Base-by-base conservation (phyloP, 1,284 basidiomycete genomes). In the Pyrrhoderma lamaoense region DNA sequence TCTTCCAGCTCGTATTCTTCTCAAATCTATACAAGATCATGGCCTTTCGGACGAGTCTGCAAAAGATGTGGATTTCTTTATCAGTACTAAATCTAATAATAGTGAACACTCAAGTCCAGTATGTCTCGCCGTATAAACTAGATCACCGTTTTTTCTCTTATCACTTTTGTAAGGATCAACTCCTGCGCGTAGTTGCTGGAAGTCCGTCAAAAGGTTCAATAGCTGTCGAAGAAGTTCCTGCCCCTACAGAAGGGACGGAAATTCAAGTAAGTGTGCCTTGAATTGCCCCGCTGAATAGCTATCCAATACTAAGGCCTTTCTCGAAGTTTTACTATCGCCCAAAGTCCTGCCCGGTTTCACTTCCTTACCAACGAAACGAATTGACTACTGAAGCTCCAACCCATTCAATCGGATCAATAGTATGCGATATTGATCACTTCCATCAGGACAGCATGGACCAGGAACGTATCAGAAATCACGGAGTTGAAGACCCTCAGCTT, bases 191-290 rank as follows among this genome's bases (percentile, higher is more conserved):
- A 19, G 23, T 54, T 19, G 53, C 53, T 14, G 53, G 53, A 22
- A 48, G 45, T 36, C 54, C 54, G 11, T 51, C 54, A 22, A 14
- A 45, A 43, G 54, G 54, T 13, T 55, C 54, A 38, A 52, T 55
- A 34, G 54, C 54, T 3, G 45, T 55, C 13, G 54, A 55, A 42
- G 45, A 51, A 18, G 54, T 51, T 13, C 25, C 50, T 8, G 53
- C 53, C 11, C 53, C 53, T 1, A 44, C 35, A 35, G 49, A 11
- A 9, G 53, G 53, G 18, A 43, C 42, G n/a, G 34, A 40, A 18
- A 34, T 54, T 11, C 43, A 54, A 38, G 53, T 54, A 18, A 13
- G 53, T 42, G 18, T 2, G 7, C 7, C 11, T 14, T 14, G 18
- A 14, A 27, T 13, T 13, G 39, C 22, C 3, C 13, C 7, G 42